Evolutionary conservation across 1,284 basidiomycete genomes (phyloP).

Genomic region (Ustilago vetiveriae): DNA sequence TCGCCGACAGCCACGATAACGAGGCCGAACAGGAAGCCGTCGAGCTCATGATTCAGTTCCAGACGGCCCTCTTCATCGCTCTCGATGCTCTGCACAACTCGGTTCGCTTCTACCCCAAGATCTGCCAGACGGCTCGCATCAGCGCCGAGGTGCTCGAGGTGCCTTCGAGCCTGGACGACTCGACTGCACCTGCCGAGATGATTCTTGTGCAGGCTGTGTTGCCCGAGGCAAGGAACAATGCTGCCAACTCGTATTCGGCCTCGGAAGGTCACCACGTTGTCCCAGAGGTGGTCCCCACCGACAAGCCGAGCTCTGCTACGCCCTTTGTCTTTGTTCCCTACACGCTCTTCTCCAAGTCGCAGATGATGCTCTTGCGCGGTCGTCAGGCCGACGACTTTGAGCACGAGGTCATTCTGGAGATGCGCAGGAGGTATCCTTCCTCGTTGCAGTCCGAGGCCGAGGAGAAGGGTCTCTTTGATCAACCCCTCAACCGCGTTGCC

Average conservation of each 20-base stretch:
- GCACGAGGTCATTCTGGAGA: conserved; percentile 65
- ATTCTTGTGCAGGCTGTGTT: conserved; percentile 70
- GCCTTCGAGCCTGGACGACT: conserved; percentile 67
- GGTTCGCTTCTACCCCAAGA: conserved; percentile 69
- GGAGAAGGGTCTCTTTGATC: conserved; percentile 34
- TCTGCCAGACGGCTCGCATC: conserved; percentile 68
- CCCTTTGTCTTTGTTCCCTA: conserved; percentile 71
- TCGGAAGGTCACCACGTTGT: conserved; percentile 62
- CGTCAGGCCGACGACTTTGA: conserved; percentile 68
- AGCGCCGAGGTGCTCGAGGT: conserved; percentile 71
- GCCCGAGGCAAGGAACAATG: conserved; percentile 65
- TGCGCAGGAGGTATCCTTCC: conserved; percentile 67
- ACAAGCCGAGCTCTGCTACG: conserved; percentile 68
- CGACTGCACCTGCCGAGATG: conserved; percentile 64
- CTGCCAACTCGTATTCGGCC: conserved; percentile 58
- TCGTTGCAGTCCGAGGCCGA: conserved; percentile 56
- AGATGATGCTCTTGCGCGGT: conserved; percentile 69
- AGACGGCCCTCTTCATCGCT: conserved; percentile 70
- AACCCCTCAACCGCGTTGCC: background rate
- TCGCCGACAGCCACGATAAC: conserved; percentile 40
- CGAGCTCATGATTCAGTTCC: conserved; percentile 70
- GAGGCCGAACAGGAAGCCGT: conserved; percentile 57
- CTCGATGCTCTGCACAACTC: conserved; percentile 70
- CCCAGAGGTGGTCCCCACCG: conserved; percentile 60
- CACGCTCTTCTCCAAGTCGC: conserved; percentile 70